These are phyloP conservation scores for Fusarium sp. DNA, from an alignment of 2,329 filamentous ascomycete genomes.

Conservation along the genomic window DNA sequence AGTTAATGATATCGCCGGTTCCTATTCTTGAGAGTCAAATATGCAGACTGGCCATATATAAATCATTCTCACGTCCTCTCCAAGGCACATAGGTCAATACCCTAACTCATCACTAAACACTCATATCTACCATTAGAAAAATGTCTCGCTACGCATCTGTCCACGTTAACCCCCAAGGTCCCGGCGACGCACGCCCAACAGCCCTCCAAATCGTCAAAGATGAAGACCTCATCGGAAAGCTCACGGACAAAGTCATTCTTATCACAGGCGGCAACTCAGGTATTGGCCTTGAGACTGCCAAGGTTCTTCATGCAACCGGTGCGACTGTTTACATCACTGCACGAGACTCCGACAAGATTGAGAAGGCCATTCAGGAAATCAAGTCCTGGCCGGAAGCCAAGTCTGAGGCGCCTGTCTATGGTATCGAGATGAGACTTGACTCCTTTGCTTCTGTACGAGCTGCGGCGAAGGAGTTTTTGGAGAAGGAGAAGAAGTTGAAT, in stretches of 20 bases:
- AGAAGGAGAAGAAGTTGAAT: not conserved
- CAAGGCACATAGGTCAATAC: not conserved
- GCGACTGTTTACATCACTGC: constrained; percentile 12
- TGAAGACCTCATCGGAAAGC: not conserved
- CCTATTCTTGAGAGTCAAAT: accelerated
- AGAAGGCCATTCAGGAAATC: constrained; percentile 13
- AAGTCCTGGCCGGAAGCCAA: not conserved
- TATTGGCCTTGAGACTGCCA: constrained; percentile 11
- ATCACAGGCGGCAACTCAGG: constrained; percentile 31
- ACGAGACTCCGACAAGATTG: not conserved
- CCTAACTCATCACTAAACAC: accelerated
- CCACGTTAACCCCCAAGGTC: constrained; percentile 7
- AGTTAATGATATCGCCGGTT: not conserved
- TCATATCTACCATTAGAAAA: too few species aligned
- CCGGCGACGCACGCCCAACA: constrained; percentile 32
- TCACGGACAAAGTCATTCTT: not conserved
- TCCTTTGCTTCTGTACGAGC: constrained; percentile 8
- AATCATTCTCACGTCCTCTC: not conserved
- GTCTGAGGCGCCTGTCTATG: not conserved
- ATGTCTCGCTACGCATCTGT: constrained; percentile 18
- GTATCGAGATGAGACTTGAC: constrained; percentile 5
- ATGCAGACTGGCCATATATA: not conserved
- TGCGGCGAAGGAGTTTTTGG: not conserved
- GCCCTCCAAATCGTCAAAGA: constrained; percentile 24
- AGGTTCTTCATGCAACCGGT: constrained; percentile 9